phyloP scores from a whole-genome alignment of 345 rosid species.

The Dipteronia sinensis region DNA sequence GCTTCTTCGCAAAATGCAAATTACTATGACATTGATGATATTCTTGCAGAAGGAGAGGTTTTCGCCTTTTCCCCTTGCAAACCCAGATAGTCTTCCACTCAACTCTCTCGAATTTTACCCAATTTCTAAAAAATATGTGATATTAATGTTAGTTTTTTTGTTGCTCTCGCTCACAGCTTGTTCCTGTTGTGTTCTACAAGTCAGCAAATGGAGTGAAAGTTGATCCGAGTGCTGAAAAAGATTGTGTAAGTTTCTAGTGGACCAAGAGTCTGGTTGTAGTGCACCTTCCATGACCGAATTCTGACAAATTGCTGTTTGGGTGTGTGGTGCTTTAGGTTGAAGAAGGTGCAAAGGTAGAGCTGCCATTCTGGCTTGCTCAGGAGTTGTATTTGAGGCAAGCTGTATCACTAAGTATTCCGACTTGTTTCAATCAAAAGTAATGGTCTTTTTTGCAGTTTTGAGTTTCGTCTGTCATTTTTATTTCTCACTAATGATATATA shows the following conservation, averaged over 20 bases:
- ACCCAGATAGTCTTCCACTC: background rate
- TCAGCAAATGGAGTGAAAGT: conserved; percentile 70
- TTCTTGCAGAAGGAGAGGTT: conserved; percentile 82
- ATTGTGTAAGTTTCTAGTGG: conserved; percentile 42
- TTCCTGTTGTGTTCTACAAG: conserved; percentile 60
- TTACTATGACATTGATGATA: conserved; percentile 74
- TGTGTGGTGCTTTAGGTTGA: conserved; percentile 49
- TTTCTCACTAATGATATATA: background rate
- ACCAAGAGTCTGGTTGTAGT: background rate
- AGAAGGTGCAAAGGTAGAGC: conserved; percentile 73
- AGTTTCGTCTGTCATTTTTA: background rate
- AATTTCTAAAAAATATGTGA: background rate
- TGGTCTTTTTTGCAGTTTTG: background rate
- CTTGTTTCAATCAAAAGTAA: conserved; percentile 80
- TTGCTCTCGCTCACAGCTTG: conserved; percentile 42
- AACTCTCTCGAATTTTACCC: background rate
- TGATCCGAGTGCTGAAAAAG: conserved; percentile 74
- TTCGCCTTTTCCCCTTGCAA: background rate
- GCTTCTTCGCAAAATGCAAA: conserved; percentile 40
- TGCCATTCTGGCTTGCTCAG: conserved; percentile 85
- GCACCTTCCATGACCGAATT: background rate
- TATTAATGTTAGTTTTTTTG: background rate
- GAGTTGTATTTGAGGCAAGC: conserved; percentile 74
- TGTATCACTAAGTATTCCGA: conserved; percentile 57
- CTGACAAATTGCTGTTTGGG: background rate